Percentiles rank a stretch among this genome's conserved stretches.
Conservation (phyloP, 352 stramenopile genomes). For the Discostella stelligera region DNA sequence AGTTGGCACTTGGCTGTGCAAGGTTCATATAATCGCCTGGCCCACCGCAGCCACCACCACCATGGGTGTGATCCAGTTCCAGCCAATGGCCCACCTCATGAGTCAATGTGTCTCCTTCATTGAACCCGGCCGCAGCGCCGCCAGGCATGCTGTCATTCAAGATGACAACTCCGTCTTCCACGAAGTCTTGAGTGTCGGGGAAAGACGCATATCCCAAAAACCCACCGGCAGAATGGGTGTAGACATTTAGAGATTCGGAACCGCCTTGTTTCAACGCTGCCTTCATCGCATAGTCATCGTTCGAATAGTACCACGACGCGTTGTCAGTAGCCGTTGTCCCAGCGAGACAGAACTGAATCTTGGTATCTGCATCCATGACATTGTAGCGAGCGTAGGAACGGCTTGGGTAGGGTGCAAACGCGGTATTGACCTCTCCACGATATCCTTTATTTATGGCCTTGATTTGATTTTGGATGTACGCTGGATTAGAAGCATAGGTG, state of each 20-base stretch:
- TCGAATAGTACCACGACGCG: background rate
- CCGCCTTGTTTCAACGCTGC: background rate
- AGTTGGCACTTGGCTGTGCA: background rate
- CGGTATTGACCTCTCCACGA: background rate
- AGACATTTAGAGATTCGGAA: slow-evolving; percentile 23
- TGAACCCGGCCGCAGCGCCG: background rate
- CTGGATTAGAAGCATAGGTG: background rate
- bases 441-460: slow-evolving; percentile 16
- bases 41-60: background rate
- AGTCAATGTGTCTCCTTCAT: slow-evolving; percentile 25
- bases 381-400: slow-evolving; percentile 6
- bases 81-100: slow-evolving; percentile 39
- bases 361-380: slow-evolving; percentile 6
- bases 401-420: background rate
- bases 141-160: slow-evolving; percentile 18
- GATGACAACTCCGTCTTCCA: slow-evolving; percentile 21
- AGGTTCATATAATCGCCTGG: slow-evolving; percentile 28
- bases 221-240: slow-evolving; percentile 10
- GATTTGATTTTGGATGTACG: slow-evolving; percentile 14
- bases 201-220: slow-evolving; percentile 14
- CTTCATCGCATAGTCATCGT: slow-evolving; percentile 7
- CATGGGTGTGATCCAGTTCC: slow-evolving; percentile 14
- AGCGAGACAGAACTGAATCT: slow-evolving; percentile 18
- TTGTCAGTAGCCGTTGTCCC: slow-evolving; percentile 8
- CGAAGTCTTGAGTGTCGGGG: background rate